Base-by-base conservation (phyloP, 805 yeast genomes). In the Saccharomycopsis oosterbeekiorum region DNA sequence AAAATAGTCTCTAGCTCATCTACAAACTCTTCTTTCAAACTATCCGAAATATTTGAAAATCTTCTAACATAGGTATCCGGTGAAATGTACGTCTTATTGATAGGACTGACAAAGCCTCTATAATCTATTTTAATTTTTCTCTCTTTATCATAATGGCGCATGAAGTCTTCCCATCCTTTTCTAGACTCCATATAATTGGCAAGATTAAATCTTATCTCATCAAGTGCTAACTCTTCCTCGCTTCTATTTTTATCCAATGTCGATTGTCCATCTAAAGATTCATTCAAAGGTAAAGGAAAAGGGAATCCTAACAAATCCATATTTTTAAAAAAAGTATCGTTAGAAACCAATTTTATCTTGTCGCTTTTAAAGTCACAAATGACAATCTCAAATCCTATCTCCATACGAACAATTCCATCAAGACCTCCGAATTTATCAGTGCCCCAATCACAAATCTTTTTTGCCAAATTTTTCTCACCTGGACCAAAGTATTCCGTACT, bases 371-470 rank as follows among this genome's bases (percentile, higher is more conserved):
- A 83, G 67, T 84, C 82, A 71, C 89, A 84, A 12, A 84, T 60
- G 12, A 84, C 75, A n/a, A 84, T 75, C 68, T 84, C 89, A 68
- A 76, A 84, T 0, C 87, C 87, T 54, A 81, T 71, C 67, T 84
- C 88, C 19, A 84, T 73, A 65, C 89, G 72, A 5, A 84, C 72
- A 26, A 77, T 72, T 0, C 88, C 89, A 68, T 84, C 85, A 24
- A 84, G 70, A 9, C 72, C 73, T 0, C 84, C 84, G 59, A 80
- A 80, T 17, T 74, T 68, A 59, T 74, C 63, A 9, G 77, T 76
- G 15, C 81, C 80, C 88, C 88, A 84, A 21, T 73, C 64, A 68
- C 89, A 84, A 34, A 84, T 83, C 26, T 65, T 68, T 10, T 73
- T 73, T 1, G 88, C 84, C 15, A 80, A 77, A 17, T 63, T 66